Base-by-base conservation (phyloP, 306 rosid species). In the Vicia villosa region DNA sequence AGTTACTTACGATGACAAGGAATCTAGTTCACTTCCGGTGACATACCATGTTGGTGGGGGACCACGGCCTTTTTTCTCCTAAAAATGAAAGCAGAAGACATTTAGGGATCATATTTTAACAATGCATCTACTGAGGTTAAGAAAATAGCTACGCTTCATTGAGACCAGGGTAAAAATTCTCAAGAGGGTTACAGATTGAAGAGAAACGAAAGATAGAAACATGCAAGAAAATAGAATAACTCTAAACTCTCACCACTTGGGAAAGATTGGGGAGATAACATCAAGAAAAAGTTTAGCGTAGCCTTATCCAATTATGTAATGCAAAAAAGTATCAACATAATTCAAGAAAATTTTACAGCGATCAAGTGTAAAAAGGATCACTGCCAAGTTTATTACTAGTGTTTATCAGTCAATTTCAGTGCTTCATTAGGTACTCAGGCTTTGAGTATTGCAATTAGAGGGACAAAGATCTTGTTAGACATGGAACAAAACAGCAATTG, bases 61-160 rank as follows among this genome's bases (percentile, higher is more conserved):
- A 36, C 84, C 80, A 38, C 91, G 88, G 11, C 90, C 87, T 65
- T 85, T 93, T 79, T 86, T 93, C 86, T 88, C 97, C 98, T 88
- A 74, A 83, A 84, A 85, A 68, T 63, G 43, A 68, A 52, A 56
- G 73, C 8, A 55, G 74, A 17, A 46, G 22, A 66, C 66, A 67
- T 24, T 58, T 13, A 10, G n/a, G 68, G 57, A 61, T 57, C 74
- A 15, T 47, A 73, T 40, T 51, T 55, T 40, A 40, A 59, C 66
- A 49, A 40, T 16, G 1, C 8, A 45, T 50, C 26, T 11, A 62
- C 50, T n/a, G 45, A 73, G 15, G 38, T 43, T 68, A 60, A 54
- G 64, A 66, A 66, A 61, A 54, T 24, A 26, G 64, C n/a, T 12
- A 12, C 16, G 42, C 57, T 43, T 60, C 17, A 20, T 20, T 22